Percentiles rank a stretch among this genome's conserved stretches.
Evolutionary conservation across 768 basidiomycete species (phyloP).

Genomic region (Tulasnella sp.): DNA sequence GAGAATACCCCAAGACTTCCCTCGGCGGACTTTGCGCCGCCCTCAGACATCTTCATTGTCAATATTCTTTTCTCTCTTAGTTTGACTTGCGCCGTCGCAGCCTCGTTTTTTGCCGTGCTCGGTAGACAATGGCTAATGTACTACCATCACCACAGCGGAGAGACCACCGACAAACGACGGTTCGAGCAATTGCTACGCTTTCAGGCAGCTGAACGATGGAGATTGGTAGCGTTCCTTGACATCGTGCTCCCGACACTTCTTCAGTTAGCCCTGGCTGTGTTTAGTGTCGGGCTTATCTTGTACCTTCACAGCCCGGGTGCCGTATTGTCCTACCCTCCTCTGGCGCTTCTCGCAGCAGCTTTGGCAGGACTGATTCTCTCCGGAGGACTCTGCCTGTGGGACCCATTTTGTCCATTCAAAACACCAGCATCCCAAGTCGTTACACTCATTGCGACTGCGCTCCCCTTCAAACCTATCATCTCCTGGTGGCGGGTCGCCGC

Average conservation of each 20-base stretch:
- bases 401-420: not conserved
- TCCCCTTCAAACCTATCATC: not conserved
- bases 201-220: not conserved
- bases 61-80: not conserved
- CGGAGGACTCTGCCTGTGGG: not conserved
- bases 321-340: not conserved
- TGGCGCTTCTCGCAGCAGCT: not conserved
- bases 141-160: not conserved
- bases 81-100: not conserved
- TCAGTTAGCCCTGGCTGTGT: not conserved
- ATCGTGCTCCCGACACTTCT: not conserved
- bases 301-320: not conserved
- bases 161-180: not conserved
- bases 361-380: not conserved
- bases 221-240: slow-evolving; percentile 1
- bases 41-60: not conserved
- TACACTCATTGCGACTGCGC: not conserved
- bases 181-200: not conserved
- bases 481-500: not conserved
- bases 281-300: not conserved
- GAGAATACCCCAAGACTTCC: not conserved
- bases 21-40: not conserved
- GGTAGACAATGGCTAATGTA: not conserved
- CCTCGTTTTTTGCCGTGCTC: not conserved
- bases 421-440: not conserved